Evolutionary conservation across 257 asterid species (phyloP).

Genomic region (Solanum chiquidenum): DNA sequence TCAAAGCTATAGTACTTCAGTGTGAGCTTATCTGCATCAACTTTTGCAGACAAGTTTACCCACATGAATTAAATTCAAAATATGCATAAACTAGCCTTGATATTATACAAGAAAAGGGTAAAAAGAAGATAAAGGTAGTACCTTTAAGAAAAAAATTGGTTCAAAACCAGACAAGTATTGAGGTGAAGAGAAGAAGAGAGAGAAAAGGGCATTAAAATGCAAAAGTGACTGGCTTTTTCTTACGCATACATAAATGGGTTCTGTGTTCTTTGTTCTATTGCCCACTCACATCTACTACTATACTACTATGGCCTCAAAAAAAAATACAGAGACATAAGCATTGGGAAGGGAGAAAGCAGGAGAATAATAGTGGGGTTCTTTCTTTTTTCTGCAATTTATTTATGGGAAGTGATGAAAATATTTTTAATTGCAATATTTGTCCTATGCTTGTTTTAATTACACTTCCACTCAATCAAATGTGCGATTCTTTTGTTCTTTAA

Average conservation of each 20-base stretch:
- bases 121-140: slow-evolving; percentile 13
- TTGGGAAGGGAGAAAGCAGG: slow-evolving; percentile 2
- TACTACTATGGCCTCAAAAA: background rate
- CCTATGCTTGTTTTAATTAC: background rate
- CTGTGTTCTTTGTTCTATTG: background rate
- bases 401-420: background rate
- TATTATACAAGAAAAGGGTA: background rate
- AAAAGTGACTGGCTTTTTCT: slow-evolving; percentile 39
- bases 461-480: background rate
- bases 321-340: background rate
- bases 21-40: slow-evolving; percentile 12
- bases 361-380: background rate
- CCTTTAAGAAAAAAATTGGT: slow-evolving; percentile 22
- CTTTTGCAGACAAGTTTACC: slow-evolving; percentile 30
- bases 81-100: background rate
- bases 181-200: slow-evolving; percentile 2
- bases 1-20: background rate
- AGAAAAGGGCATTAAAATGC: slow-evolving; percentile 25
- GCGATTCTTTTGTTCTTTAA: too few relatives aligned
- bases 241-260: slow-evolving; percentile 9
- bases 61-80: slow-evolving; percentile 2
- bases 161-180: background rate
- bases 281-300: background rate
- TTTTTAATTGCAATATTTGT: background rate
- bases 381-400: background rate